Evolutionary conservation across 2,329 filamentous ascomycete species (phyloP).

Genomic region (Xylaria sp.): DNA sequence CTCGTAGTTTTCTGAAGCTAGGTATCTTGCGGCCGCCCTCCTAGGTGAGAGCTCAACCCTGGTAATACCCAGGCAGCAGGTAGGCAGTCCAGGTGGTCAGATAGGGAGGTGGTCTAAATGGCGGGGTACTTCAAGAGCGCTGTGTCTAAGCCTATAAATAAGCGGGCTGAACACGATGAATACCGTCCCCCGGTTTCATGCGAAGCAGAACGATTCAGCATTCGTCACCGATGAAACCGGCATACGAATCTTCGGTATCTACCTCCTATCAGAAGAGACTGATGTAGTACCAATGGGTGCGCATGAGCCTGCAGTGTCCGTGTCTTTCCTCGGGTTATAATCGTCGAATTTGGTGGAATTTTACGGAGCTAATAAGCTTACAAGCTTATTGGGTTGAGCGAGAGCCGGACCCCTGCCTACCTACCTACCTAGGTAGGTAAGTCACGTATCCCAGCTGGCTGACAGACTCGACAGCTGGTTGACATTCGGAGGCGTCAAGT

Average conservation of each 20-base stretch:
- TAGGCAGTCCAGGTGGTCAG: too few species aligned
- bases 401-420: neutral
- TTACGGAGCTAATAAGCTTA: conserved; percentile 9
- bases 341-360: conserved; percentile 32
- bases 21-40: neutral
- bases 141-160: neutral
- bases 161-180: conserved; percentile 8
- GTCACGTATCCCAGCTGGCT: conserved; percentile 4
- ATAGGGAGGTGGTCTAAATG: conserved; percentile 11
- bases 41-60: neutral
- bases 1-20: conserved; percentile 5
- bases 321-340: conserved; percentile 18
- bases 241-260: neutral
- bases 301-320: conserved; percentile 1
- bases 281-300: conserved; percentile 16
- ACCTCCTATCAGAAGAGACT: conserved; percentile 8
- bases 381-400: neutral
- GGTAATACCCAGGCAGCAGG: too few species aligned
- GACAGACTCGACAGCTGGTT: neutral
- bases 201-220: neutral
- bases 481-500: neutral
- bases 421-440: neutral
- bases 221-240: neutral
- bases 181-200: neutral
- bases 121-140: conserved; percentile 25